Evolutionary conservation across 257 asterid genomes (phyloP), one percentile per base, ranked within the genome.

Genomic region (Nicotiana paniculata): DNA sequence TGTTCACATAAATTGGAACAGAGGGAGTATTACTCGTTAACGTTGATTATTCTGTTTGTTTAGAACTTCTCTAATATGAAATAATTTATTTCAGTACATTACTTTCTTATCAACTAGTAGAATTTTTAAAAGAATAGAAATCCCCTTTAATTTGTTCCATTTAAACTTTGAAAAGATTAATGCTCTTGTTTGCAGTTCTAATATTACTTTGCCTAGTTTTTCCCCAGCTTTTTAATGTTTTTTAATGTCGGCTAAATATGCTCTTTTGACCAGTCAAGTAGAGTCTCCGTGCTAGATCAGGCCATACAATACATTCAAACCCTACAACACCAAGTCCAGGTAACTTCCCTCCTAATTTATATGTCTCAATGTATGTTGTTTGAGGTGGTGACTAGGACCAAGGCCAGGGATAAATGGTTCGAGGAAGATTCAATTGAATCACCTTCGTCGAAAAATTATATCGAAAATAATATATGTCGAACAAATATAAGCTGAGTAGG

Each of bases 251-350:
- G 35, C 67, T 10, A 4, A 12, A 21, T 21, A 6, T 46, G 37
- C 37, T 72, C 0, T 13, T 72, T 72, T 24, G 37, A 46, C 53
- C 79, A 72, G 79, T 21, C 79, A 46, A 1, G 55, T 12, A 72
- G 79, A 46, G 79, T 39, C 61, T 46, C 79, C 13, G 24, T 72
- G 15, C 79, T 72, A 12, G 79, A 46, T 46, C 61, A 72, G 10
- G 24, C 79, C 79, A 72, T 72, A 72, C 39, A 24, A 46, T 28
- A 72, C 39, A 72, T 72, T 72, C 79, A 72, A 46, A 21, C 79
- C 61, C 26, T 72, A 24, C 79, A 72, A 6, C 37, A 72, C 61
- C 61, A 72, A 72, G 24, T 24, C 24, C 79, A 46, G 79, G 79
- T 72, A 12, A 21, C 7, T 3, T 16, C 32, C 32, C 65, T n/a